Conservation (phyloP, 192 early-diverging fungal genomes). For the Backusella parvicylindrica region DNA sequence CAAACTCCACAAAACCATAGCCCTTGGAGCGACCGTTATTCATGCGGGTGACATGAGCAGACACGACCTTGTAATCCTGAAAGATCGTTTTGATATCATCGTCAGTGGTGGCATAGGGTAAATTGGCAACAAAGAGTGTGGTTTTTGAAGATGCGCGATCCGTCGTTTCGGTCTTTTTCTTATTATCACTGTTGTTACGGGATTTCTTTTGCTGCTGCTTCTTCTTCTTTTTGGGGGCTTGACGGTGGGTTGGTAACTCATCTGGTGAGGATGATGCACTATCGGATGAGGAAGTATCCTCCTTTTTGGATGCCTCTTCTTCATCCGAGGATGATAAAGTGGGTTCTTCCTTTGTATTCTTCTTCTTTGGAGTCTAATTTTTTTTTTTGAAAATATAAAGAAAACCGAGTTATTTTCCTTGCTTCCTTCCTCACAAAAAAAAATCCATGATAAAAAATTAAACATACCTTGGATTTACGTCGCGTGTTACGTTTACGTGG, state of each 20-base stretch:
- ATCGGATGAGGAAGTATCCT: neutral
- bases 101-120: constrained; percentile 70
- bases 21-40: constrained; percentile 78
- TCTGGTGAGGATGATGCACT: neutral
- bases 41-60: constrained; percentile 73
- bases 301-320: neutral
- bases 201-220: constrained; percentile 19
- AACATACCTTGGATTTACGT: constrained; percentile 22
- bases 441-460: neutral
- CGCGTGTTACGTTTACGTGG: constrained; percentile 25
- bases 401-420: neutral
- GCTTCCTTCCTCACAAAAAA: neutral
- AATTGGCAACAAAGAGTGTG: constrained; percentile 75
- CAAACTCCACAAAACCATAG: constrained; percentile 92
- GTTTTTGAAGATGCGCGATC: constrained; percentile 52
- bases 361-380: neutral
- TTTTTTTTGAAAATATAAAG: no score
- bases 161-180: neutral
- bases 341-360: neutral
- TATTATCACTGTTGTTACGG: constrained; percentile 8
- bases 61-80: constrained; percentile 64
- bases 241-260: neutral
- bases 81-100: constrained; percentile 77
- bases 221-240: constrained; percentile 12
- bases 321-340: neutral